phyloP scores from a whole-genome alignment of 2,329 filamentous ascomycete species.

The Alternaria solani region DNA sequence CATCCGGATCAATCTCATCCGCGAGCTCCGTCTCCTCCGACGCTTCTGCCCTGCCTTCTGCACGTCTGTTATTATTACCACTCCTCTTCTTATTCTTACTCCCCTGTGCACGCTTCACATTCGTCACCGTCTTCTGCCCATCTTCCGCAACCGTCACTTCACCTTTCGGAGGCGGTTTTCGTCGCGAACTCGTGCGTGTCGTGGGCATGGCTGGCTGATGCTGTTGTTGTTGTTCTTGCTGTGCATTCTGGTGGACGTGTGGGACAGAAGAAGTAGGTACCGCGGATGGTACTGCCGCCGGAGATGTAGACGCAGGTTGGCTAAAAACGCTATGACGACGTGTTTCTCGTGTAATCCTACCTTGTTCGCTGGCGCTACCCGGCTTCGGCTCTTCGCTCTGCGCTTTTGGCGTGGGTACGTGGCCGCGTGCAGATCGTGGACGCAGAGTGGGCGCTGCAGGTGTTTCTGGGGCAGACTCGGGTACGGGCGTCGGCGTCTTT shows the following conservation, averaged over 20 bases:
- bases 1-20: constrained; percentile 72
- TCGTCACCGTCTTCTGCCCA: constrained; percentile 70
- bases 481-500: constrained; percentile 29
- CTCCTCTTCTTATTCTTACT: constrained; percentile 60
- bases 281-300: constrained; percentile 10
- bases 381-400: constrained; percentile 58
- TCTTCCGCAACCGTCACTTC: constrained; percentile 70
- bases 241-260: neutral
- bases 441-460: constrained; percentile 30
- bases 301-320: constrained; percentile 38
- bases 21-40: constrained; percentile 33
- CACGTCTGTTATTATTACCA: constrained; percentile 13
- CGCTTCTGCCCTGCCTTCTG: constrained; percentile 16
- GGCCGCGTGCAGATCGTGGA: constrained; percentile 51
- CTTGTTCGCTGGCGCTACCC: constrained; percentile 46
- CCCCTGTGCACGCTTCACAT: constrained; percentile 70
- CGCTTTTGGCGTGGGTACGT: constrained; percentile 53
- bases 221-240: neutral
- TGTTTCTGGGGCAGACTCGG: constrained; percentile 22
- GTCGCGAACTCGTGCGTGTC: constrained; percentile 59
- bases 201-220: constrained; percentile 41
- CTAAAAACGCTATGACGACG: constrained; percentile 58
- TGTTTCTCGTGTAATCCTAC: constrained; percentile 47
- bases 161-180: constrained; percentile 76
- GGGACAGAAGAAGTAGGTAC: neutral